Conservation (phyloP, 768 basidiomycete species). For the Fomitopsis serialis region DNA sequence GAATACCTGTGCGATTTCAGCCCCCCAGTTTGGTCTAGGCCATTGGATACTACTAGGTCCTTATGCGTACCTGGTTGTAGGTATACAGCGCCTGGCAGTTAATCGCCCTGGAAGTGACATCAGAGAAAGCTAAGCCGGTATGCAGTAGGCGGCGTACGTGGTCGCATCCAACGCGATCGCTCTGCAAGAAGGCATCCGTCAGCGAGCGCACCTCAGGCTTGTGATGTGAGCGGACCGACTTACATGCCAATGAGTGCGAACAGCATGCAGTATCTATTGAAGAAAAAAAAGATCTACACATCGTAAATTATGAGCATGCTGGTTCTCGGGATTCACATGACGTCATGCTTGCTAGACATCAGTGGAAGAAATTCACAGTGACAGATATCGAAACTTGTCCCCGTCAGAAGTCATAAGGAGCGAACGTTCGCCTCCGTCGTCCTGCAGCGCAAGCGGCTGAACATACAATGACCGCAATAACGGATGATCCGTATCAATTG, state of each 20-base stretch:
- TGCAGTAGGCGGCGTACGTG: constrained; percentile 16
- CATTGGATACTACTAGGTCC: not conserved
- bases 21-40: no score
- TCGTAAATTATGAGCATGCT: no score
- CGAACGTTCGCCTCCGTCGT: no score
- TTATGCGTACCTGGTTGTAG: constrained; percentile 34
- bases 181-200: constrained; percentile 10
- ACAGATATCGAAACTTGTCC: no score
- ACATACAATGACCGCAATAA: no score
- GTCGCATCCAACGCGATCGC: constrained; percentile 34
- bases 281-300: constrained; percentile 38
- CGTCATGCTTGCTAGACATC: no score
- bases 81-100: constrained; percentile 43
- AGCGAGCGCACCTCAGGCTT: not conserved
- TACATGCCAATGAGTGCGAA: constrained; percentile 44
- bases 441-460: no score
- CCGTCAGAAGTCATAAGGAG: no score
- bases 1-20: constrained; percentile 21
- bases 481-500: no score
- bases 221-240: constrained; percentile 15
- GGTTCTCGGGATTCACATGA: no score
- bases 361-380: no score
- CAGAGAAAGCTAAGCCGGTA: not conserved
- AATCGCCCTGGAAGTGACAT: constrained; percentile 25
- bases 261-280: constrained; percentile 38